Evolutionary conservation across 441 rosid species (phyloP).

Genomic region (Syzygium malaccense): DNA sequence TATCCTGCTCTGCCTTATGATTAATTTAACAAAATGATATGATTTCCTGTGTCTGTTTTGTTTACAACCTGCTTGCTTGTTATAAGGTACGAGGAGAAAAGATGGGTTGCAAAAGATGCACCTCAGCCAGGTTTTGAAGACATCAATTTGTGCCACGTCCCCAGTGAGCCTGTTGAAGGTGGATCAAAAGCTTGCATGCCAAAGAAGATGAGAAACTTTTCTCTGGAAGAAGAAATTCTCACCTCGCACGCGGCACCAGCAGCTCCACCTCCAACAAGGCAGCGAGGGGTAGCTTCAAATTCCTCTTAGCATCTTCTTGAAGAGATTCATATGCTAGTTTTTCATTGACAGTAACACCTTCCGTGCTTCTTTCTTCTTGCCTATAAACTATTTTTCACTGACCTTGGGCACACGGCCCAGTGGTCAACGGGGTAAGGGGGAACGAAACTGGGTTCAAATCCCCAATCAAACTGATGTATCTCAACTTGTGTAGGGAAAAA

Average conservation of each 20-base stretch:
- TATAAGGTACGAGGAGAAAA: constrained; percentile 38
- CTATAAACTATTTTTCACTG: background rate
- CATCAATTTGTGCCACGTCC: constrained; percentile 6
- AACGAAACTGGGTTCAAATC: background rate
- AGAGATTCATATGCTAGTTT: background rate
- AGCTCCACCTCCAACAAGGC: constrained; percentile 26
- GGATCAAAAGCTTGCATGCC: constrained; percentile 16
- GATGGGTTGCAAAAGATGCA: constrained; percentile 34
- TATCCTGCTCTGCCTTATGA: background rate
- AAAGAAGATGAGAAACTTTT: constrained; percentile 32
- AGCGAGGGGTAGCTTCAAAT: constrained; percentile 31
- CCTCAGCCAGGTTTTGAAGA: constrained; percentile 14
- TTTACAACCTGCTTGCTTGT: background rate
- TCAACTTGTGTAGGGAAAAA: background rate
- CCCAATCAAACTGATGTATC: background rate
- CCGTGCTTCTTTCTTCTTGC: background rate
- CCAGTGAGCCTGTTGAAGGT: constrained; percentile 6
- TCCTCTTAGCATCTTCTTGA: background rate
- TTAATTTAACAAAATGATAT: background rate
- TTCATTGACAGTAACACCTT: background rate
- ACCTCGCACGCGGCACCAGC: constrained; percentile 18
- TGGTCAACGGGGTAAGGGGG: background rate
- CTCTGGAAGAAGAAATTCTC: constrained; percentile 55
- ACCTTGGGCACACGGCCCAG: background rate
- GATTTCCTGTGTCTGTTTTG: background rate